A percentile compares a stretch with the other conserved stretches of the same genome.
Conservation (phyloP, 345 rosid species). For the Eucalyptus erythrocorys region DNA sequence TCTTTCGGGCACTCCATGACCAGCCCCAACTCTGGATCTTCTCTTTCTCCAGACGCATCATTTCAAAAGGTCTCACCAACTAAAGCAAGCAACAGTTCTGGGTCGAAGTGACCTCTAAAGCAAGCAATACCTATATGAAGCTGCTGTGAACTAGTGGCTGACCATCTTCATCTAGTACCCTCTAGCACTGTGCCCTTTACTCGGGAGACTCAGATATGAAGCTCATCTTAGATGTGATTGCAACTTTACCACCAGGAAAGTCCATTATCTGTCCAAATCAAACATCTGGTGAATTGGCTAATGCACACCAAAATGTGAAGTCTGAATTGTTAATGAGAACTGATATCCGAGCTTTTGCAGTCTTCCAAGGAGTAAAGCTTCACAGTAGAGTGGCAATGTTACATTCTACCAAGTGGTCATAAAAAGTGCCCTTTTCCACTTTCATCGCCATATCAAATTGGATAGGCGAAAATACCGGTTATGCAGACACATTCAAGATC, state of each 20-base stretch:
- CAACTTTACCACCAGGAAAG: conserved; percentile 69
- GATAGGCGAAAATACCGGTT: background rate
- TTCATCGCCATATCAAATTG: background rate
- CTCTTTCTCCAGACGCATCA: background rate
- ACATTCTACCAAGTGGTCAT: background rate
- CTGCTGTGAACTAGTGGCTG: conserved; percentile 12
- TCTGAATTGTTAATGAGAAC: background rate
- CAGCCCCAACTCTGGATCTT: background rate
- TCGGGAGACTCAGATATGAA: conserved; percentile 45
- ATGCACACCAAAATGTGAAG: background rate
- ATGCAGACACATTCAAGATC: background rate
- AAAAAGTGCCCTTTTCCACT: background rate
- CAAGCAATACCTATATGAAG: conserved; percentile 24
- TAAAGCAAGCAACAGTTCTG: background rate
- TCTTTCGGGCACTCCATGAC: background rate
- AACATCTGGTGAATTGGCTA: background rate
- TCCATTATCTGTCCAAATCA: conserved; percentile 31
- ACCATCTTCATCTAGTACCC: conserved; percentile 62
- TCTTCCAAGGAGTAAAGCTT: background rate
- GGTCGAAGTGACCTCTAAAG: background rate
- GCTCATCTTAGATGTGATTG: conserved; percentile 36
- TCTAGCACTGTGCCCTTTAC: conserved; percentile 53
- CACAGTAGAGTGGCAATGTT: background rate
- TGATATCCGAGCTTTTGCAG: background rate
- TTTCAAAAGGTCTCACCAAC: background rate